phyloP scores from a whole-genome alignment of 352 stramenopile genomes.

The Phytophthora agathidicida region DNA sequence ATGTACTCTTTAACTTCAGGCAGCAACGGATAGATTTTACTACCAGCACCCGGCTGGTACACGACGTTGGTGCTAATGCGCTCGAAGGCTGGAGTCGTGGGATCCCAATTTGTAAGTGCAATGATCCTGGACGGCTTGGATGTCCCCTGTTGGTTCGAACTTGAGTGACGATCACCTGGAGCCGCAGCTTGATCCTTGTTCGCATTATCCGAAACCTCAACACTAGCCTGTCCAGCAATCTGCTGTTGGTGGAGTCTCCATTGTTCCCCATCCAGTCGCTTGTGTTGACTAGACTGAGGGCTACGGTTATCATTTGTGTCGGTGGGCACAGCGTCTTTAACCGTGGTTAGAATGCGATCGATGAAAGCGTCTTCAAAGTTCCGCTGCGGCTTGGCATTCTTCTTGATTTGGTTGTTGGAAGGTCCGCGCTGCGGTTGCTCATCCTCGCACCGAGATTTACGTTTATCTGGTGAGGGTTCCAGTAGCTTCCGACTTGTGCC shows the following conservation, averaged over 20 bases:
- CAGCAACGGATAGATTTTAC: conserved; percentile 88
- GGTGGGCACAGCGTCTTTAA: conserved; percentile 45
- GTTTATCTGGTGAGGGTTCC: conserved; percentile 5
- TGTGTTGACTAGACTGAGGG: conserved; percentile 17
- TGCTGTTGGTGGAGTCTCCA: conserved; percentile 54
- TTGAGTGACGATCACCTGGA: neutral
- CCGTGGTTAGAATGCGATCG: conserved; percentile 77
- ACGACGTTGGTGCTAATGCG: conserved; percentile 85
- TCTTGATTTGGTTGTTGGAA: conserved; percentile 21
- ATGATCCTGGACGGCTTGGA: conserved; percentile 39
- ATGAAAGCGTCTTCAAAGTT: conserved; percentile 92
- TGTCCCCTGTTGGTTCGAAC: conserved; percentile 14
- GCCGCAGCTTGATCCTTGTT: conserved; percentile 8
- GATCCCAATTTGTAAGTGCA: conserved; percentile 61
- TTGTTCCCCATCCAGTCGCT: conserved; percentile 40
- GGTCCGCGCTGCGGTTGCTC: conserved; percentile 18
- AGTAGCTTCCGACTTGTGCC: conserved; percentile 30
- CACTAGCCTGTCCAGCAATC: conserved; percentile 21
- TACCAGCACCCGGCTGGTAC: conserved; percentile 82
- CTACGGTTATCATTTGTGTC: neutral
- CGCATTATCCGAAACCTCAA: neutral
- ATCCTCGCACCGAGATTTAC: conserved; percentile 24
- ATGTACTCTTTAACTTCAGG: conserved; percentile 96
- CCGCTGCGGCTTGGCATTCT: conserved; percentile 16
- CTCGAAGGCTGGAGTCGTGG: conserved; percentile 85